Evolutionary conservation across 805 yeast species (phyloP), one percentile per base, ranked within the genome.

Genomic region (Jamesozyma piceae): DNA sequence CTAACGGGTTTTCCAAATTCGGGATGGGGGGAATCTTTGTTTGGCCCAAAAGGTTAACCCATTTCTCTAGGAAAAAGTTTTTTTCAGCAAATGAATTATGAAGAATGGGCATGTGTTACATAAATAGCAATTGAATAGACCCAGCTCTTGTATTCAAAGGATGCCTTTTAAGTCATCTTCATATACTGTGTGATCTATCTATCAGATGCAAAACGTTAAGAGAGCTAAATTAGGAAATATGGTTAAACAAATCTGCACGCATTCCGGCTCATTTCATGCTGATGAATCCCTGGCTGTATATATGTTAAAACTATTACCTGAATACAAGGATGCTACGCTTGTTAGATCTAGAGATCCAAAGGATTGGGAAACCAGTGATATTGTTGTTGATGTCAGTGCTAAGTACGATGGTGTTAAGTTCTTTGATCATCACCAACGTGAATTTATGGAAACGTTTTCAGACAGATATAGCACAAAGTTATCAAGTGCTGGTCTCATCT

Each of bases 391-490:
- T 66, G 98, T 92, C 40, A 76, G 94, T 58, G 98, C 95, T 13
- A 73, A 83, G 59, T 92, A 89, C 63, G 62, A 55, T 38, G 84
- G 82, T 13, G 70, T 68, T 34, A 89, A 89, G 65, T 85, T 72
- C 62, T 90, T 86, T 62, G 98, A 92, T 62, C 98, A 92, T 60
- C 98, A 92, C 66, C 98, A 92, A 69, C 77, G 97, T 49, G 97
- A 83, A 17, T 92, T 92, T 57, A 65, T 67, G 26, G 89, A 82
- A 52, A 77, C 82, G 4, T 90, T 92, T 58, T 75, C 75, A 20
- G 70, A 61, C 1, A 65, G 70, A 8, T 82, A 69, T 58, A 62
- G 68, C 46, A 92, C 97, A 40, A 89, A 87, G 63, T 72, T 92
- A 50, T 82, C 95, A 17, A 83, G 95, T 44, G 98, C 98, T 8